Evolutionary conservation across 495 filamentous ascomycete species (phyloP).

Genomic region (Aspergillus conjunctus): DNA sequence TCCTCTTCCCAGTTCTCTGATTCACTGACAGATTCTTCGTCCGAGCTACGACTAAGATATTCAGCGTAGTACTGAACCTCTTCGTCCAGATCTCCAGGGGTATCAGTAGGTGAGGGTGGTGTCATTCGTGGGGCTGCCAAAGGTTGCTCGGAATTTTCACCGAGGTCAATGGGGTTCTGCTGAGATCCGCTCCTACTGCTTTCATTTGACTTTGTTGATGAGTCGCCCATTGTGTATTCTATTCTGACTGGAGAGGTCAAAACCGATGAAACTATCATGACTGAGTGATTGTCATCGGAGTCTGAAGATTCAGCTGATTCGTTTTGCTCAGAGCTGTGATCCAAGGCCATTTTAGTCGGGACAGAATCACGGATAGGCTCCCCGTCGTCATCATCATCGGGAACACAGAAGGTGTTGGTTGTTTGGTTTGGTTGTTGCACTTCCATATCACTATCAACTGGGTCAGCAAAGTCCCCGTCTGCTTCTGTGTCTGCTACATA

Average conservation of each 20-base stretch:
- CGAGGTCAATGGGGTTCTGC: slow-evolving; percentile 22
- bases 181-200: slow-evolving; percentile 10
- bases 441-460: slow-evolving; percentile 15
- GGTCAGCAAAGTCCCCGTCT: slow-evolving; percentile 16
- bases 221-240: background rate
- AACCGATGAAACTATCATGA: slow-evolving; percentile 26
- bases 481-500: slow-evolving; percentile 10
- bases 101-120: slow-evolving; percentile 18
- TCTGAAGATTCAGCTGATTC: slow-evolving; percentile 25
- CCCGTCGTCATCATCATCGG: slow-evolving; percentile 44
- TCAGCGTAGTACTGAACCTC: slow-evolving; percentile 15
- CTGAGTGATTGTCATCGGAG: slow-evolving; percentile 24
- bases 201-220: background rate
- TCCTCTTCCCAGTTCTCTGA: slow-evolving; percentile 17
- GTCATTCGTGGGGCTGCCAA: slow-evolving; percentile 31
- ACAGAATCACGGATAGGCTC: slow-evolving; percentile 21
- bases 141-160: slow-evolving; percentile 21
- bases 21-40: slow-evolving; percentile 8
- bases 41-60: slow-evolving; percentile 5
- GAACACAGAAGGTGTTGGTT: slow-evolving; percentile 48
- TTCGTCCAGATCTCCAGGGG: background rate
- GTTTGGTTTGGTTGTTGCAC: slow-evolving; percentile 19
- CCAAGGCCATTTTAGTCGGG: slow-evolving; percentile 1
- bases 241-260: slow-evolving; percentile 26
- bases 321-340: slow-evolving; percentile 13